These are phyloP conservation scores for Heliamphora pulchella DNA, from an alignment of 179 eudicot genomes.

Conservation along the genomic window DNA sequence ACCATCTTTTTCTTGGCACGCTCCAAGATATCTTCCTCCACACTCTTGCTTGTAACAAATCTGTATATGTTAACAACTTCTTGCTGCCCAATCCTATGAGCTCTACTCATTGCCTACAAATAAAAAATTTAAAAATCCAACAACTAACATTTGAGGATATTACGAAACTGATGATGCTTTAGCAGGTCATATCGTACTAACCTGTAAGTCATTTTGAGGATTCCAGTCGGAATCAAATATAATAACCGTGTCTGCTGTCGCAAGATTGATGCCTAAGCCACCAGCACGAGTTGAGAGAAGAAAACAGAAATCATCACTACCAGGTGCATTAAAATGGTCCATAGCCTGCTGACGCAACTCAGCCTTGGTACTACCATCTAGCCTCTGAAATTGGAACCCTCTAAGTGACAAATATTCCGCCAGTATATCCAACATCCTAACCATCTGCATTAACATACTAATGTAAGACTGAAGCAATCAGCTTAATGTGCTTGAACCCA, in stretches of 20 bases:
- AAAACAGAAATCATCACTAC: constrained; percentile 98
- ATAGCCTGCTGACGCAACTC: constrained; percentile 97
- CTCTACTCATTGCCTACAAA: constrained; percentile 95
- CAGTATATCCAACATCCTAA: constrained; percentile 90
- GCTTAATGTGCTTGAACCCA: background rate
- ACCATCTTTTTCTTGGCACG: constrained; percentile 99
- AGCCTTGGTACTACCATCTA: constrained; percentile 97
- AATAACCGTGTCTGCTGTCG: constrained; percentile 97
- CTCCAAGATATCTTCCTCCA: constrained; percentile 98
- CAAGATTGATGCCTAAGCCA: constrained; percentile 96
- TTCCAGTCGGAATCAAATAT: constrained; percentile 99
- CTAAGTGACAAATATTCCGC: constrained; percentile 93
- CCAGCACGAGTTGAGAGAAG: constrained; percentile 99
- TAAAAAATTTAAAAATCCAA: background rate
- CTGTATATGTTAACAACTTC: constrained; percentile 97
- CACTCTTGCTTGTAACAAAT: constrained; percentile 97
- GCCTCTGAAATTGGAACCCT: constrained; percentile 95
- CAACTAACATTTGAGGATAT: constrained; percentile 5
- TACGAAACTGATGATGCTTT: background rate
- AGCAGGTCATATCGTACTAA: constrained; percentile 16
- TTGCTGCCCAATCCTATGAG: constrained; percentile 99
- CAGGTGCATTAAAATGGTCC: constrained; percentile 99
- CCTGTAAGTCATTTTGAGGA: constrained; percentile 99
- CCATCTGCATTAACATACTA: constrained; percentile 61
- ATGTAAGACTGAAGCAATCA: background rate